Base-by-base conservation (phyloP, 139 green algal species). In the Coelastrella sp. region DNA sequence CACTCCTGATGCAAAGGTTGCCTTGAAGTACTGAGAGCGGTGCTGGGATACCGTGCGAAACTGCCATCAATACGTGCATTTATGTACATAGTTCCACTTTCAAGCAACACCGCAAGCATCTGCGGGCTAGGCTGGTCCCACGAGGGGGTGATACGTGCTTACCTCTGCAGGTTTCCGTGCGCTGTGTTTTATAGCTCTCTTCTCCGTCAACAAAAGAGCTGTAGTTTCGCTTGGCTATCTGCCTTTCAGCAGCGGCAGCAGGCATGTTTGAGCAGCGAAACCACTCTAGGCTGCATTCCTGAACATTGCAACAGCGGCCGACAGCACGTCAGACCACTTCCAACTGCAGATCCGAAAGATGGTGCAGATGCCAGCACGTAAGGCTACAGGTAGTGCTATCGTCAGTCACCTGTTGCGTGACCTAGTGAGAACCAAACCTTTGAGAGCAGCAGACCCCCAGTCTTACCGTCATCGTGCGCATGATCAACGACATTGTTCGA, bases 241-340 rank as follows among this genome's bases (percentile, higher is more conserved):
- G 68, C 68, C 68, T 24, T 76, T 76, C 68, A 76, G 68, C 68
- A 76, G 10, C 68, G 68, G 19, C 68, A 76, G 68, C 68, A 76
- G 17, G 68, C 68, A 76, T 76, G 68, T 27, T 76, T 17, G 17
- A 27, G 68, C 68, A 76, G 68, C 15, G 68, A 76, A 76, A 76
- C 68, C 17, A 76, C 15, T 8, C 17, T 76, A 76, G 10, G 17
- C 68, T 76, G 68, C 68, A 76, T 76, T 24, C 17, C 68, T 8
- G 68, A 76, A 19, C 68, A 35, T 25, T 76, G 68, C 68, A 76
- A 19, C 68, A 76, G 68, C n/a, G 7, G 68, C 68, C 68, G 24
- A 25, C 68, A 76, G 19, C 17, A 27, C 19, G 68, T 76, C 17
- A 76, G 68, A 76, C 19, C n/a, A 27, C 7, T 76, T 10, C 15